These are phyloP conservation scores for Blastocystis sp. DNA, from an alignment of 352 stramenopile genomes.

Conservation along the genomic window DNA sequence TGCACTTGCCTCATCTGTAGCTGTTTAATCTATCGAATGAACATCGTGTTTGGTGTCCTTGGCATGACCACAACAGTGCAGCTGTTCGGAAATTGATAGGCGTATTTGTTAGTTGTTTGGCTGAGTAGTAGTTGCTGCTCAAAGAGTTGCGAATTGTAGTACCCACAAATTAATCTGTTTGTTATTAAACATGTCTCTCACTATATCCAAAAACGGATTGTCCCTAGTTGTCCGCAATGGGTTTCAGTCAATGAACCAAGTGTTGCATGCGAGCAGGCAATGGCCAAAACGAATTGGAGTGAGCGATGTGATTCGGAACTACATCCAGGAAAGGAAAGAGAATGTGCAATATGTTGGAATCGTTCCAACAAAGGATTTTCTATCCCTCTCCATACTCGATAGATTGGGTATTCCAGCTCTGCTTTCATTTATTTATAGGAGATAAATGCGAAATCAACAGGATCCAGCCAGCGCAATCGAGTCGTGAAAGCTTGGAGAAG, in stretches of 20 bases:
- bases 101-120: background rate
- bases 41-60: constrained; percentile 41
- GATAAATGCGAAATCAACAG: background rate
- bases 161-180: background rate
- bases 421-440: background rate
- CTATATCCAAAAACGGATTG: background rate
- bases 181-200: background rate
- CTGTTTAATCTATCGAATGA: constrained; percentile 21
- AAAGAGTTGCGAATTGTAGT: constrained; percentile 40
- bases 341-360: background rate
- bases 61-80: constrained; percentile 3
- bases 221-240: background rate
- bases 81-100: constrained; percentile 29
- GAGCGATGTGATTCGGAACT: background rate
- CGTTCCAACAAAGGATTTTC: background rate
- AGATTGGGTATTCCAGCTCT: background rate
- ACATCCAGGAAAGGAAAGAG: background rate
- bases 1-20: background rate
- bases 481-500: background rate
- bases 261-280: background rate
- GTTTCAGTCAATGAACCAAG: background rate
- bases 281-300: background rate
- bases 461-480: background rate
- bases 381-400: background rate
- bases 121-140: constrained; percentile 11